Conservation (phyloP, 2,329 filamentous ascomycete genomes). For the Samsoniella hepiali region DNA sequence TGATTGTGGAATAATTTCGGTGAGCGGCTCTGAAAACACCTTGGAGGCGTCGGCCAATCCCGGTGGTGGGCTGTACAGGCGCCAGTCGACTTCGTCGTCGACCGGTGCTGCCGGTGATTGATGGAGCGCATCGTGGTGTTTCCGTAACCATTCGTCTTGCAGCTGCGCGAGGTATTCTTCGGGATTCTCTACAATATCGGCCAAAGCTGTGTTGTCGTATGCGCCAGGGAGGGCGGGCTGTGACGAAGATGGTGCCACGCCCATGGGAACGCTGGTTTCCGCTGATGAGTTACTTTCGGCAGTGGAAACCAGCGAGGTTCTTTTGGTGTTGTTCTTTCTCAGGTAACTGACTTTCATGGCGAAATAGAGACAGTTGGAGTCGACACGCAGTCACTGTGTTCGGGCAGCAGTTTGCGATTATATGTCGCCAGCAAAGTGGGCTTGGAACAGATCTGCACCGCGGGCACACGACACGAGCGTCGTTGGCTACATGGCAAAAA, state of each 20-base stretch:
- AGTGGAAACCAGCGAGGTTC: neutral
- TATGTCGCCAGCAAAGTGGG: neutral
- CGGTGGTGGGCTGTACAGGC: slow-evolving; percentile 44
- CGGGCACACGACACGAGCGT: slow-evolving; percentile 17
- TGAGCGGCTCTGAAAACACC: slow-evolving; percentile 39
- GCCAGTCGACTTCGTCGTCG: slow-evolving; percentile 40
- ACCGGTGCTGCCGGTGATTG: neutral
- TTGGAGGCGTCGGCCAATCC: slow-evolving; percentile 39
- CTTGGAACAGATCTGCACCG: neutral
- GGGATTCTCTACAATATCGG: slow-evolving; percentile 9
- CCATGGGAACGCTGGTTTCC: neutral
- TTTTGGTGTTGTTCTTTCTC: neutral
- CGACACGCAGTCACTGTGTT: neutral
- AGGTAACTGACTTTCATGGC: slow-evolving; percentile 3
- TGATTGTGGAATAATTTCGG: slow-evolving; percentile 41
- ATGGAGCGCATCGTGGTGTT: slow-evolving; percentile 16
- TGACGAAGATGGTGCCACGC: neutral
- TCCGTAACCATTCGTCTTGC: slow-evolving; percentile 21
- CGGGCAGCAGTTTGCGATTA: neutral
- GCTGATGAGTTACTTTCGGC: neutral
- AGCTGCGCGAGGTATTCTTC: slow-evolving; percentile 22
- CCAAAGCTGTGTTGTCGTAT: slow-evolving; percentile 1
- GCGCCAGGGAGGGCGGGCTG: slow-evolving; percentile 4
- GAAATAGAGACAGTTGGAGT: neutral
- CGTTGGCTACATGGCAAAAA: slow-evolving; percentile 2